Percentiles rank a stretch among this genome's conserved stretches.
phyloP scores from a whole-genome alignment of 495 filamentous ascomycete genomes.

The Penicillium roqueforti region DNA sequence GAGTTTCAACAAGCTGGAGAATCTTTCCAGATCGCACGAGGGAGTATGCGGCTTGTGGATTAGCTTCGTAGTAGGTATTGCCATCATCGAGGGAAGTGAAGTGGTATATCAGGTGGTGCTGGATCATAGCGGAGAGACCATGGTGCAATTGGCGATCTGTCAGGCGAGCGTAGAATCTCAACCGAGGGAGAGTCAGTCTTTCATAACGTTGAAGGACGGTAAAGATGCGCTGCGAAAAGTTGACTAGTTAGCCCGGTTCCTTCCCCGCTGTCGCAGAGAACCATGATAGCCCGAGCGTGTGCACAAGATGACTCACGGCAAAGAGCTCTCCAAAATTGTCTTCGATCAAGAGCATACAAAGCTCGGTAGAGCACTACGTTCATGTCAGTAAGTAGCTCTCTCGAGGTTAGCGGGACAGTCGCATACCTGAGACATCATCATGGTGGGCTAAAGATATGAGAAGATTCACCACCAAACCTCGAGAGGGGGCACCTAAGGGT shows the following conservation, averaged over 20 bases:
- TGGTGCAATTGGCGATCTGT: slow-evolving; percentile 64
- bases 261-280: background rate
- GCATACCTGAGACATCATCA: slow-evolving; percentile 53
- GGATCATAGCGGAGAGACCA: slow-evolving; percentile 77
- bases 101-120: slow-evolving; percentile 81
- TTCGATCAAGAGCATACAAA: slow-evolving; percentile 82
- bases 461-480: slow-evolving; percentile 60
- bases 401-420: slow-evolving; percentile 7
- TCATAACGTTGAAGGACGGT: slow-evolving; percentile 71
- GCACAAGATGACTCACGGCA: slow-evolving; percentile 59
- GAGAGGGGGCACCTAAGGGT: slow-evolving; percentile 62
- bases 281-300: slow-evolving; percentile 1
- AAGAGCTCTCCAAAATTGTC: slow-evolving; percentile 86
- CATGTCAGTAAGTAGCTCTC: slow-evolving; percentile 14
- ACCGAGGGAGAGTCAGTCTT: slow-evolving; percentile 62
- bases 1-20: slow-evolving; percentile 64
- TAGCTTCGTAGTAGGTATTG: slow-evolving; percentile 73
- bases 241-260: slow-evolving; percentile 1
- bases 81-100: slow-evolving; percentile 59
- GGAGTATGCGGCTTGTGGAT: slow-evolving; percentile 68
- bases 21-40: slow-evolving; percentile 78
- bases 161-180: slow-evolving; percentile 65
- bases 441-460: slow-evolving; percentile 44
- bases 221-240: slow-evolving; percentile 62
- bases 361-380: slow-evolving; percentile 64